phyloP scores from a whole-genome alignment of 805 yeast species.

The Saturnispora halmiae region DNA sequence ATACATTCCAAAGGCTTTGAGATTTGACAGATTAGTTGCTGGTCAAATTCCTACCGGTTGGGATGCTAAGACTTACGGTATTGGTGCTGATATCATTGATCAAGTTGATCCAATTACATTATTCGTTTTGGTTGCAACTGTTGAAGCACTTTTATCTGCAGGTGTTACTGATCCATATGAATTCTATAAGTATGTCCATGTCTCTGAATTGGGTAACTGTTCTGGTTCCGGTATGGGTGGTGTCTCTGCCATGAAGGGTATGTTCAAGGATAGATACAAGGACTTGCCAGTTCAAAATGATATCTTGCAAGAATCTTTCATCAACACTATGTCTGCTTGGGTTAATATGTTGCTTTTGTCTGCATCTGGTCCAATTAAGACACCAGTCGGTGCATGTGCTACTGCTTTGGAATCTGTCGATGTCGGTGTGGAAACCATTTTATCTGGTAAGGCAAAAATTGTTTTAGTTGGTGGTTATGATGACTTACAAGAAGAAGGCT shows the following conservation, averaged over 20 bases:
- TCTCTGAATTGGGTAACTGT: slow-evolving; percentile 98
- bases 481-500: slow-evolving; percentile 99
- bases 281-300: slow-evolving; percentile 96
- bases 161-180: slow-evolving; percentile 99
- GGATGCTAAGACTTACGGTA: slow-evolving; percentile 93
- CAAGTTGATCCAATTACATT: slow-evolving; percentile 97
- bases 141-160: slow-evolving; percentile 84
- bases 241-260: slow-evolving; percentile 91
- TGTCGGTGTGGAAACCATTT: slow-evolving; percentile 87
- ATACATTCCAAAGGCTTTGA: slow-evolving; percentile 79
- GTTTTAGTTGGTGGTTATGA: slow-evolving; percentile 98
- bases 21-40: slow-evolving; percentile 65
- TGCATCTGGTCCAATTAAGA: slow-evolving; percentile 97
- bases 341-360: slow-evolving; percentile 95
- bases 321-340: slow-evolving; percentile 99
- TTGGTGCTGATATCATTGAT: slow-evolving; percentile 79
- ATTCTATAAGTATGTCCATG: slow-evolving; percentile 96
- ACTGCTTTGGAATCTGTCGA: slow-evolving; percentile 98
- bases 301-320: slow-evolving; percentile 94
- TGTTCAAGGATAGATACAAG: slow-evolving; percentile 90
- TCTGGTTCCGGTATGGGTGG: slow-evolving; percentile 99
- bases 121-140: slow-evolving; percentile 86
- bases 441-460: slow-evolving; percentile 90
- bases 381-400: slow-evolving; percentile 99
- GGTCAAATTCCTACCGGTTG: slow-evolving; percentile 99